These are phyloP conservation scores for Xylaria sp. DNA, from an alignment of 2,329 filamentous ascomycete species.

Conservation along the genomic window DNA sequence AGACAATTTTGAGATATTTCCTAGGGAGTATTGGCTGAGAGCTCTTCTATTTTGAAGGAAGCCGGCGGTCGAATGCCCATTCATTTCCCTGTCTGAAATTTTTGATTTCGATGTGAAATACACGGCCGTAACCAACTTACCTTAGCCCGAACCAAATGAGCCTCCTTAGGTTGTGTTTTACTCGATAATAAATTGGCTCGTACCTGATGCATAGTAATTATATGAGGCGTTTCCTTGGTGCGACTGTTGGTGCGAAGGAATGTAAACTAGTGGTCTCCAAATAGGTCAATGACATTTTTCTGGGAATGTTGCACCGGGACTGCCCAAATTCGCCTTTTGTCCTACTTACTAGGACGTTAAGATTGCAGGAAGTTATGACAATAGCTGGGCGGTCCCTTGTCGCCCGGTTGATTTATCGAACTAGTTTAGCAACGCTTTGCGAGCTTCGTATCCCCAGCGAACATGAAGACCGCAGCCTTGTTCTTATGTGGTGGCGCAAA, in stretches of 20 bases:
- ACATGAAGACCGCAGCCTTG: background rate
- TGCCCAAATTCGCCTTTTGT: background rate
- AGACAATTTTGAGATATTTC: background rate
- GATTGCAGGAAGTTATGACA: background rate
- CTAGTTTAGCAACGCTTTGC: background rate
- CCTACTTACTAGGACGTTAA: background rate
- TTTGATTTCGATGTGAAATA: background rate
- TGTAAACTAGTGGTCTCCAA: background rate
- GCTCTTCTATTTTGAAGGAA: background rate
- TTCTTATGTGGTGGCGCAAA: background rate
- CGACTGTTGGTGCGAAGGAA: background rate
- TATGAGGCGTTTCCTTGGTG: background rate
- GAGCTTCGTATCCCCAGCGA: background rate
- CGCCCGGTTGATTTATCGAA: background rate
- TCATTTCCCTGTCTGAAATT: background rate
- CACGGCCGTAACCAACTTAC: background rate
- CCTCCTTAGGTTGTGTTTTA: background rate
- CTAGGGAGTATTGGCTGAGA: background rate
- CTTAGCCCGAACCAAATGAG: background rate
- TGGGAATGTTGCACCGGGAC: background rate
- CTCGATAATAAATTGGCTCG: conserved; percentile 5
- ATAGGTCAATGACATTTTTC: background rate
- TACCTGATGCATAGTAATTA: background rate
- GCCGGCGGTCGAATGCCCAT: background rate
- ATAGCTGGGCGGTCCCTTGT: background rate